Evolutionary conservation across 2,329 filamentous ascomycete genomes (phyloP).

Genomic region (Diaporthe sp.): DNA sequence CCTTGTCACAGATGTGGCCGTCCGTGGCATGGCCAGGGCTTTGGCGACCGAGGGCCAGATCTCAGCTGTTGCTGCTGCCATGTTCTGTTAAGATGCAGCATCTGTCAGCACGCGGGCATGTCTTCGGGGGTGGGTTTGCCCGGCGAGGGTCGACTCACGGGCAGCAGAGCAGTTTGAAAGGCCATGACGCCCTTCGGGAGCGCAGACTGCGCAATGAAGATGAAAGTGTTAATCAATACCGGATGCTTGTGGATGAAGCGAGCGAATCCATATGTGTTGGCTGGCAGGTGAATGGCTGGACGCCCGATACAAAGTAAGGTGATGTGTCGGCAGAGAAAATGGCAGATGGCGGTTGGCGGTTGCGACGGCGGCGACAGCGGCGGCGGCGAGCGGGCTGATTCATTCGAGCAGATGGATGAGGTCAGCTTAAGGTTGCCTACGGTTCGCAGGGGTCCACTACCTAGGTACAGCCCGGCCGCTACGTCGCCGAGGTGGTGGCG

Average conservation of each 20-base stretch:
- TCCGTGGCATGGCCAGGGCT: slow-evolving; percentile 53
- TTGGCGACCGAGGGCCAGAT: slow-evolving; percentile 58
- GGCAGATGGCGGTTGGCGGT: slow-evolving; percentile 11
- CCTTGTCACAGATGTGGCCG: slow-evolving; percentile 31
- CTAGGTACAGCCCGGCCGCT: neutral
- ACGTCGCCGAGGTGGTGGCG: neutral
- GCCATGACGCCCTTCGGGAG: slow-evolving; percentile 38
- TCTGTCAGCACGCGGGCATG: neutral
- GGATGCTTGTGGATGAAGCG: neutral
- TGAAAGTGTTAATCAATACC: slow-evolving; percentile 5
- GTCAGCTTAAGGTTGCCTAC: slow-evolving; percentile 33
- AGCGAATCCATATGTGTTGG: slow-evolving; percentile 12
- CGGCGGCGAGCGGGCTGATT: slow-evolving; percentile 20
- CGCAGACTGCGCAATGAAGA: slow-evolving; percentile 36
- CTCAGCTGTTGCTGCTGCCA: slow-evolving; percentile 57
- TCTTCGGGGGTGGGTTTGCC: neutral
- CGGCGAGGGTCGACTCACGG: slow-evolving; percentile 29
- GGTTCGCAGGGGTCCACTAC: slow-evolving; percentile 2
- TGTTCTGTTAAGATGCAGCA: slow-evolving; percentile 53
- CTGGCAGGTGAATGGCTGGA: neutral
- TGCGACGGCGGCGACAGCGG: slow-evolving; percentile 8
- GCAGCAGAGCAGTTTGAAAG: slow-evolving; percentile 42
- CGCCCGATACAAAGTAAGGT: slow-evolving; percentile 1
- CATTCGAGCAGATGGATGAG: slow-evolving; percentile 32
- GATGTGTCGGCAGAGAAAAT: slow-evolving; percentile 16